Conservation (phyloP, 2,329 filamentous ascomycete species). For the Trichoderma harzianum region DNA sequence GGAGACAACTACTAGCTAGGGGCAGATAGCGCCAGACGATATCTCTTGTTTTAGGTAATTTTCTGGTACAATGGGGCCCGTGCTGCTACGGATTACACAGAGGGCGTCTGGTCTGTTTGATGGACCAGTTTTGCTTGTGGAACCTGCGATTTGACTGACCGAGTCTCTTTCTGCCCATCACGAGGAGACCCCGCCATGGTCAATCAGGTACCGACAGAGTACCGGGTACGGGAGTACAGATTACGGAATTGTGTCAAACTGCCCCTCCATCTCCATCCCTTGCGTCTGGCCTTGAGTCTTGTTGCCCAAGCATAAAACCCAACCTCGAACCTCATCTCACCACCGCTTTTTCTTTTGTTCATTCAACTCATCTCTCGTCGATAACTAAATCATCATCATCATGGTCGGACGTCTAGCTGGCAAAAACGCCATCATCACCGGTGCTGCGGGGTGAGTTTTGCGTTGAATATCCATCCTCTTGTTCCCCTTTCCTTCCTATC, state of each 20-base stretch:
- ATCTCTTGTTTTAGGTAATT: slow-evolving; percentile 2
- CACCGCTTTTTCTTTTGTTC: neutral
- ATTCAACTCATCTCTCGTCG: neutral
- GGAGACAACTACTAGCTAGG: neutral
- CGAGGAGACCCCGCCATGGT: neutral
- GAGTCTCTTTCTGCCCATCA: neutral
- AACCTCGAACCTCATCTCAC: neutral
- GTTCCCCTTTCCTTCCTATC: neutral
- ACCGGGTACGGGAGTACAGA: neutral
- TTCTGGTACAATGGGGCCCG: neutral
- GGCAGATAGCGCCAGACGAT: neutral
- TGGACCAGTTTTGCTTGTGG: neutral
- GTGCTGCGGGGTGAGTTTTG: slow-evolving; percentile 71
- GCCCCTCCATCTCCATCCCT: slow-evolving; percentile 10
- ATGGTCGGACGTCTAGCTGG: slow-evolving; percentile 51
- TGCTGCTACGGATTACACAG: too few relatives aligned
- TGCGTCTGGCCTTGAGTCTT: neutral
- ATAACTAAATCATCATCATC: neutral
- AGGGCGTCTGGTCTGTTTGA: neutral
- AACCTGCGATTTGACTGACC: neutral
- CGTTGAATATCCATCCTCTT: neutral
- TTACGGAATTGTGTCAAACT: neutral
- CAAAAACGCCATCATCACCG: slow-evolving; percentile 72
- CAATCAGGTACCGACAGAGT: neutral
- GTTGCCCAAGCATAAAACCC: slow-evolving; percentile 9